Conservation (phyloP, 2,329 filamentous ascomycete species). For the Teratosphaeria destructans region DNA sequence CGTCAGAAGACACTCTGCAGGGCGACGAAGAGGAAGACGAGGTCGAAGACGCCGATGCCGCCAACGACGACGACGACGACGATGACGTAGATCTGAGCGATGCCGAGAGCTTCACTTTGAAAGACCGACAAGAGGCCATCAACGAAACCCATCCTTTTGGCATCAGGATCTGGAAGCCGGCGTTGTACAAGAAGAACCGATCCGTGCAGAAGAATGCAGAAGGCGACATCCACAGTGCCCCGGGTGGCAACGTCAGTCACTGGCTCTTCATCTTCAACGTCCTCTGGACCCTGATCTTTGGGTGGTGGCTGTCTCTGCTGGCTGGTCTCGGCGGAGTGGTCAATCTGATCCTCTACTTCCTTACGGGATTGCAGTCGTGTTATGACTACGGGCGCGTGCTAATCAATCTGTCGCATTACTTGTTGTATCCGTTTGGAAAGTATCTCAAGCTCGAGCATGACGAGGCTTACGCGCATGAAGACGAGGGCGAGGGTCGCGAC, state of each 20-base stretch:
- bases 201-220: constrained; percentile 95
- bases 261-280: constrained; percentile 85
- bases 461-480: constrained; percentile 87
- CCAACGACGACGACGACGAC: constrained; percentile 35
- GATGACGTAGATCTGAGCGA: constrained; percentile 72
- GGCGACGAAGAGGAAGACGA: constrained; percentile 28
- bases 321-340: constrained; percentile 63
- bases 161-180: constrained; percentile 98
- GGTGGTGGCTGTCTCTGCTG: constrained; percentile 86
- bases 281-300: constrained; percentile 82
- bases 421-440: constrained; percentile 94
- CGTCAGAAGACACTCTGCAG: constrained; percentile 31
- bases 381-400: constrained; percentile 78
- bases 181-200: constrained; percentile 91
- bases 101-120: constrained; percentile 93
- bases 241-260: constrained; percentile 72
- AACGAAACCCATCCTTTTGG: constrained; percentile 98
- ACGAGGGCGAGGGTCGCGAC: constrained; percentile 88
- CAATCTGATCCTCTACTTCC: constrained; percentile 62
- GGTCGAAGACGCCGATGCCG: constrained; percentile 38
- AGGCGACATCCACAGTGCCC: constrained; percentile 91
- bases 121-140: constrained; percentile 93
- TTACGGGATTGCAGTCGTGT: constrained; percentile 71
- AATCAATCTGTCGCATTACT: constrained; percentile 71
- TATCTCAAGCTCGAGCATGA: constrained; percentile 90